Conservation (phyloP, 129 eudicot genomes). For the Centaurea solstitialis region DNA sequence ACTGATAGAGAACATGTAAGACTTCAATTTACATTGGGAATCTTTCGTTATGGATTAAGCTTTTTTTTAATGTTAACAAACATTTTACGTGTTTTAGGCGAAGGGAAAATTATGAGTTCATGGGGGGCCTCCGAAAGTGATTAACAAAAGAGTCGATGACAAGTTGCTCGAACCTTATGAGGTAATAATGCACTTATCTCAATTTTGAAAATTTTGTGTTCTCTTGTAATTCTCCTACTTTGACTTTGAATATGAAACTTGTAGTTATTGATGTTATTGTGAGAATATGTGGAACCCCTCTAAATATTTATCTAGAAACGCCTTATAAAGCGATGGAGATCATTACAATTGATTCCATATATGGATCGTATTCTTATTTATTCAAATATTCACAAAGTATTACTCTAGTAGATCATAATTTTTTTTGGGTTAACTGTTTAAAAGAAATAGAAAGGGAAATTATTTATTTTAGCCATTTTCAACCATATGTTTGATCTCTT, state of each 20-base stretch:
- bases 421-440: no score
- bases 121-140: constrained; percentile 99
- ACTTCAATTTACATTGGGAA: background rate
- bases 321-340: background rate
- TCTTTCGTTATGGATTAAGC: background rate
- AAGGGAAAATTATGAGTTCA: constrained; percentile 97
- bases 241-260: background rate
- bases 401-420: background rate
- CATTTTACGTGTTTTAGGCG: constrained; percentile 53
- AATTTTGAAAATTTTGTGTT: background rate
- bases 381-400: background rate
- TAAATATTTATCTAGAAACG: background rate
- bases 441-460: no score
- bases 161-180: constrained; percentile 90
- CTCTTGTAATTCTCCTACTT: background rate
- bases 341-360: background rate
- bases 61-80: background rate
- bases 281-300: background rate
- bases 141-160: constrained; percentile 73
- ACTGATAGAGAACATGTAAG: constrained; percentile 96
- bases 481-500: no score
- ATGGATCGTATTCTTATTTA: no score
- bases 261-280: background rate
- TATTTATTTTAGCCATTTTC: no score
- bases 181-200: constrained; percentile 40